phyloP scores from a whole-genome alignment of 2,329 filamentous ascomycete species.

The Coniella vitis region DNA sequence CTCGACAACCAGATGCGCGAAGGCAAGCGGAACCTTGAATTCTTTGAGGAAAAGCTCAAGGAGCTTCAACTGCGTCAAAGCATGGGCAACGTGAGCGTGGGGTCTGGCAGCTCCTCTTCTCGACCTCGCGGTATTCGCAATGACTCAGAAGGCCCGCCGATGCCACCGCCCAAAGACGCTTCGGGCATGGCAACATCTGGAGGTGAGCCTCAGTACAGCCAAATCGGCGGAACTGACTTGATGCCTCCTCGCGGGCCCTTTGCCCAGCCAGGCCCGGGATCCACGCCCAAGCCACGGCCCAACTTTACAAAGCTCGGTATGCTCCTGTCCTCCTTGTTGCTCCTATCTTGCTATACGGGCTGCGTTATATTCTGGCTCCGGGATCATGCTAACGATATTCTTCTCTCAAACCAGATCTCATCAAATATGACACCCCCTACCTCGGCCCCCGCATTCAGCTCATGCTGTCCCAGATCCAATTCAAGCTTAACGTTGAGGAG shows the following conservation, averaged over 20 bases:
- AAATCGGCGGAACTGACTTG: conserved; percentile 59
- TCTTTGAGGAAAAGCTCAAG: conserved; percentile 86
- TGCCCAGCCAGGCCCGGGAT: conserved; percentile 62
- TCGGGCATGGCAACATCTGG: conserved; percentile 19
- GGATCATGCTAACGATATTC: conserved; percentile 9
- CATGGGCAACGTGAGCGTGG: conserved; percentile 60
- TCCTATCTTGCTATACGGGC: not conserved
- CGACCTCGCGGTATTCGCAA: conserved; percentile 40
- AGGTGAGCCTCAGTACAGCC: conserved; percentile 36
- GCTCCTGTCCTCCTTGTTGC: conserved; percentile 22
- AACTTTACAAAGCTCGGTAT: conserved; percentile 96
- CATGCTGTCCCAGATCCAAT: conserved; percentile 97
- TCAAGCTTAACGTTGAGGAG: conserved; percentile 97
- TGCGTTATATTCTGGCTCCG: not conserved
- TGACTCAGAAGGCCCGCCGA: conserved; percentile 43
- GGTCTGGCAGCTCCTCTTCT: conserved; percentile 36
- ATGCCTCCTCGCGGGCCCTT: conserved; percentile 80
- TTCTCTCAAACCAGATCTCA: conserved; percentile 59
- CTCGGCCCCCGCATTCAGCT: conserved; percentile 96
- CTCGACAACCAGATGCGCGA: conserved; percentile 93
- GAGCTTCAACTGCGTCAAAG: conserved; percentile 79
- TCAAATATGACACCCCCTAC: conserved; percentile 96
- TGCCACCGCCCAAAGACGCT: conserved; percentile 69
- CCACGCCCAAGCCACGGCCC: conserved; percentile 66
- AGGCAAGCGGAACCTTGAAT: conserved; percentile 85